Evolutionary conservation across 2,329 filamentous ascomycete genomes (phyloP), one percentile per base, ranked within the genome.

Genomic region (Aspergillus brunneoviolaceus): DNA sequence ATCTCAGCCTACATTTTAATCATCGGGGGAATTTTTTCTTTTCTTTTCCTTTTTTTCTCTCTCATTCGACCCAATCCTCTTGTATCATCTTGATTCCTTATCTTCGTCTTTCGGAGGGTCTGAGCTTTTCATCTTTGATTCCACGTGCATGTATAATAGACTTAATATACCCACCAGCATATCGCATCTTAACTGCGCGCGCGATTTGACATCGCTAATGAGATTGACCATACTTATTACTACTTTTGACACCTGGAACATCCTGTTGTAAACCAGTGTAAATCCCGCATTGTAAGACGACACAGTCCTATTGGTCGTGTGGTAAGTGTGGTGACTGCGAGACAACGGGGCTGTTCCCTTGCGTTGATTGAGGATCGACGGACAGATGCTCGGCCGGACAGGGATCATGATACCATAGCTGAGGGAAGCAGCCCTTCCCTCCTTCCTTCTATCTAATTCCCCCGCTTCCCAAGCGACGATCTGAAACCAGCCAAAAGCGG

Each of bases 111-210:
- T 42, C 48, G 29, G 11, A 31, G 51, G 63, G 45, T 55, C 45
- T 55, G 53, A 55, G 50, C 60, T 55, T 66, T 67, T 29, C 27
- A 29, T 29, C 27, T 29, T 55, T 66, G 64, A 71, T 71, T 69
- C 68, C 66, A 64, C 69, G 67, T 45, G 70, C 67, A 68, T 74
- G 71, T 74, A 73, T 63, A 68, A 73, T 74, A 74, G 72, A 74
- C 69, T 69, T 73, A 73, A 72, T 74, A 74, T 74, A 74, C 72
- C 72, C 72, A 70, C 66, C 68, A 66, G 65, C 70, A 69, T 67
- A 68, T 60, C 53, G 52, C 58, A 62, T 62, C 58, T 57, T 58
- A 45, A 45, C 39, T 63, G 57, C 54, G 39, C 61, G 57, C 61
- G 58, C 58, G 57, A 61, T 61, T 59, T 60, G 60, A 59, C 58